Percentiles rank a stretch among this genome's conserved stretches.
Conservation (phyloP, 2,329 filamentous ascomycete genomes). For the Arthrobotrys conoides region DNA sequence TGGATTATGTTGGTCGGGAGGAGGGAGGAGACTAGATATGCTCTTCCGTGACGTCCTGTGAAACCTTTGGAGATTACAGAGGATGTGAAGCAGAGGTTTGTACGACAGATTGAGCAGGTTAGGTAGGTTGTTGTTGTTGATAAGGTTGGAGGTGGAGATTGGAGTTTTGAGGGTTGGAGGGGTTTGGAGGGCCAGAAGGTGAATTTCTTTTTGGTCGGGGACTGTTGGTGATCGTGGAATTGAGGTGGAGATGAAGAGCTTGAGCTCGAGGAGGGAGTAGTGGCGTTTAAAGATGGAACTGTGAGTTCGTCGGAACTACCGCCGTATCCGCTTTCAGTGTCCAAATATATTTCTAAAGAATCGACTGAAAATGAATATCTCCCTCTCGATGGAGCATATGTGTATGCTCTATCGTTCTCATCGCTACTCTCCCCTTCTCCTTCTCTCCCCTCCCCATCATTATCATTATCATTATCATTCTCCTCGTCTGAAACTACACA, state of each 20-base stretch:
- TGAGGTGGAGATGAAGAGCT: slow-evolving; percentile 24
- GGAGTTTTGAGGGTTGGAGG: neutral
- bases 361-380: slow-evolving; percentile 27
- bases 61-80: slow-evolving; percentile 77
- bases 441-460: slow-evolving; percentile 3
- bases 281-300: neutral
- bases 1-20: slow-evolving; percentile 71
- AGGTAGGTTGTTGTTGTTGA: slow-evolving; percentile 65
- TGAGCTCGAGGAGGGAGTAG: slow-evolving; percentile 2
- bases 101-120: slow-evolving; percentile 73
- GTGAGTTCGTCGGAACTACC: slow-evolving; percentile 42
- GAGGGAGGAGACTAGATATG: slow-evolving; percentile 73
- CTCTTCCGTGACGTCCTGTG: slow-evolving; percentile 76
- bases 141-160: too few relatives aligned
- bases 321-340: slow-evolving; percentile 57
- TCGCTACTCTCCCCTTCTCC: slow-evolving; percentile 23
- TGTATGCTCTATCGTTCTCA: slow-evolving; percentile 36
- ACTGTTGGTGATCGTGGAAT: neutral
- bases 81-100: slow-evolving; percentile 74
- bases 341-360: slow-evolving; percentile 50
- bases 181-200: slow-evolving; percentile 30
- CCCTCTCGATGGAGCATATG: slow-evolving; percentile 22
- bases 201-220: slow-evolving; percentile 17
- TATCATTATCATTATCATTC: slow-evolving; percentile 2
- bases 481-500: slow-evolving; percentile 53